Evolutionary conservation across 2,329 filamentous ascomycete species (phyloP).

Genomic region (Aspergillus sp.): DNA sequence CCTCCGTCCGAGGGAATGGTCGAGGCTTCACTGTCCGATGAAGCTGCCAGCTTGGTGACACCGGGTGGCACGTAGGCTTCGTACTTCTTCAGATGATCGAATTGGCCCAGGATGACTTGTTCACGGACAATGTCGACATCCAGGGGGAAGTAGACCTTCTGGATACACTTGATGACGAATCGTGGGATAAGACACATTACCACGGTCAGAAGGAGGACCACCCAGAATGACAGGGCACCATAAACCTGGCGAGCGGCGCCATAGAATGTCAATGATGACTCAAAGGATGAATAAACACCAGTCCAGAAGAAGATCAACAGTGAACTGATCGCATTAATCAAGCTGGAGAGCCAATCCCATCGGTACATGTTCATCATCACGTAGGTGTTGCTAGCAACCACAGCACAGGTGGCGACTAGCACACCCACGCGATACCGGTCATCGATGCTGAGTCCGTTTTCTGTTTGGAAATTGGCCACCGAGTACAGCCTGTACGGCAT

Average conservation of each 20-base stretch:
- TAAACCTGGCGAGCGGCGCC: constrained; percentile 3
- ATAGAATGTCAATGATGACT: not conserved
- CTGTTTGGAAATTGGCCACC: constrained; percentile 6
- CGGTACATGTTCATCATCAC: constrained; percentile 11
- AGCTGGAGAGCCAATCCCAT: constrained; percentile 4
- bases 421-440: constrained; percentile 5
- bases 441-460: constrained; percentile 5
- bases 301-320: constrained; percentile 10
- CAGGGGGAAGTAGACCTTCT: constrained; percentile 7
- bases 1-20: not conserved
- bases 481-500: constrained; percentile 6
- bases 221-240: constrained; percentile 6
- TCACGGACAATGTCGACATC: constrained; percentile 10
- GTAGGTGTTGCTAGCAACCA: constrained; percentile 7
- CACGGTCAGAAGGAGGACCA: constrained; percentile 3
- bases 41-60: not conserved
- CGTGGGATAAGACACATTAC: constrained; percentile 4
- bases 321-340: constrained; percentile 7
- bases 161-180: constrained; percentile 8
- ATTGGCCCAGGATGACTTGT: constrained; percentile 6
- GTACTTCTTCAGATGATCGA: constrained; percentile 2
- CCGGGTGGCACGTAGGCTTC: constrained; percentile 7
- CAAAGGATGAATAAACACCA: constrained; percentile 4
- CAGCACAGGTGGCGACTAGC: constrained; percentile 5
- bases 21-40: not conserved